A percentile compares a stretch with the other conserved stretches of the same genome.
Conservation (phyloP, 1,139 yeast genomes). For the Suhomyces ambrosiae region DNA sequence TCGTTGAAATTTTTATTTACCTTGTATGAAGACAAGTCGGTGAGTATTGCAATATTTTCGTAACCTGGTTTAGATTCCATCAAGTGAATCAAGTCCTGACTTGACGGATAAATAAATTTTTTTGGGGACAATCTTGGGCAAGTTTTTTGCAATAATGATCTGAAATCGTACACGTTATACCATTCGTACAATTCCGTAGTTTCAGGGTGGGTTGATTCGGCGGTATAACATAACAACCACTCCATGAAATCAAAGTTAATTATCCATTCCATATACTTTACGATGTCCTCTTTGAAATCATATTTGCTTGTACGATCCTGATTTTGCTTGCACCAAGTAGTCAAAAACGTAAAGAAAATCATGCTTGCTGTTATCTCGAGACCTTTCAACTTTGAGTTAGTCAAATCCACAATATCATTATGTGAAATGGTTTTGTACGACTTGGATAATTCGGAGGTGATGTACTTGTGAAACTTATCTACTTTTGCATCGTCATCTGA, state of each 20-base stretch:
- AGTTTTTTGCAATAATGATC: slow-evolving; percentile 67
- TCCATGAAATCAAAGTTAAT: slow-evolving; percentile 75
- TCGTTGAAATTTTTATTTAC: slow-evolving; percentile 31
- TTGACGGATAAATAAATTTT: slow-evolving; percentile 34
- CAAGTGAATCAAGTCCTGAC: slow-evolving; percentile 27
- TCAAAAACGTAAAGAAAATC: slow-evolving; percentile 63
- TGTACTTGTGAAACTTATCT: slow-evolving; percentile 28
- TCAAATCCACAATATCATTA: slow-evolving; percentile 36
- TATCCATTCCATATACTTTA: slow-evolving; percentile 41
- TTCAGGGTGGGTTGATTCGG: slow-evolving; percentile 56
- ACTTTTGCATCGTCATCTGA: slow-evolving; percentile 26
- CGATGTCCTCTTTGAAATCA: slow-evolving; percentile 50
- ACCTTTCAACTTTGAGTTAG: slow-evolving; percentile 56
- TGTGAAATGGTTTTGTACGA: slow-evolving; percentile 21
- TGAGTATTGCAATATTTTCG: slow-evolving; percentile 26
- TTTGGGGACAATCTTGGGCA: slow-evolving; percentile 56
- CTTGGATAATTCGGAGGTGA: slow-evolving; percentile 14
- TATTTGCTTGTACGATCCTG: slow-evolving; percentile 51
- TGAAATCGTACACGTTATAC: slow-evolving; percentile 61
- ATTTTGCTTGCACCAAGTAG: slow-evolving; percentile 67
- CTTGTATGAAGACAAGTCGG: slow-evolving; percentile 23
- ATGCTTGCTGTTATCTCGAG: slow-evolving; percentile 51
- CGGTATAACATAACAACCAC: slow-evolving; percentile 66
- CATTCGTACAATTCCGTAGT: slow-evolving; percentile 36
- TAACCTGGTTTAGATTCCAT: slow-evolving; percentile 26